Base-by-base conservation (phyloP, 345 rosid species). In the Eucalyptus melliodora region DNA sequence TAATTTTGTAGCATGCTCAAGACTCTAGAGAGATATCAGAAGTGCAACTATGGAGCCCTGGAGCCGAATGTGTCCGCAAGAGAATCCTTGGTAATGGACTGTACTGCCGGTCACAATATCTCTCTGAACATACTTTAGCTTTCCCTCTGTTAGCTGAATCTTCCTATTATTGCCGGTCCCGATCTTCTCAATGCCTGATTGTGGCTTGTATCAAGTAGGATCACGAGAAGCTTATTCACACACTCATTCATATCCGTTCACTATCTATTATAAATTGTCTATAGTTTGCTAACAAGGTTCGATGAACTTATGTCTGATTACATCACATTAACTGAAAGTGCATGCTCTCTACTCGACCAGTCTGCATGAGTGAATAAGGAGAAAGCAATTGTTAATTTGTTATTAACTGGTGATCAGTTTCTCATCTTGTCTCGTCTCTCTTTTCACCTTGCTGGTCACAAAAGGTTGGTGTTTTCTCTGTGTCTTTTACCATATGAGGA, bases 11-110 rank as follows among this genome's bases (percentile, higher is more conserved):
- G 99, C 95, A 97, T 96, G 98, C 92, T 98, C 89, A 90, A 95
- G 87, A 96, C 99, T 24, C 94, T 98, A 51, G 99, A 98, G 94
- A 98, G 99, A 96, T 98, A 98, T 93, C 97, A 98, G 89, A 98
- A 97, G 91, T 95, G 98, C 92, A 98, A 95, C 94, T 97, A 95
- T 93, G 98, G 98, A 91, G 96, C 97, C 77, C 96, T 97, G 56
- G 99, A 97, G 89, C 92, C 98, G 59, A 97, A 93, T 92, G 92
- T 92, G 83, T 97, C 98, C 16, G 89, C 99, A 62, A 95, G 98
- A 92, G 99, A 97, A 90, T 87, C 98, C 90, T 91, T 97, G 97
- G 99, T 95, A 97, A 92, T 92, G 89, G 62, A 77, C 40, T 16
- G 60, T 44, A 47, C 9, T 37, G 19, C 13, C 5, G 44, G 16